Evolutionary conservation across 441 rosid species (phyloP).

Genomic region (Adansonia grandidieri): DNA sequence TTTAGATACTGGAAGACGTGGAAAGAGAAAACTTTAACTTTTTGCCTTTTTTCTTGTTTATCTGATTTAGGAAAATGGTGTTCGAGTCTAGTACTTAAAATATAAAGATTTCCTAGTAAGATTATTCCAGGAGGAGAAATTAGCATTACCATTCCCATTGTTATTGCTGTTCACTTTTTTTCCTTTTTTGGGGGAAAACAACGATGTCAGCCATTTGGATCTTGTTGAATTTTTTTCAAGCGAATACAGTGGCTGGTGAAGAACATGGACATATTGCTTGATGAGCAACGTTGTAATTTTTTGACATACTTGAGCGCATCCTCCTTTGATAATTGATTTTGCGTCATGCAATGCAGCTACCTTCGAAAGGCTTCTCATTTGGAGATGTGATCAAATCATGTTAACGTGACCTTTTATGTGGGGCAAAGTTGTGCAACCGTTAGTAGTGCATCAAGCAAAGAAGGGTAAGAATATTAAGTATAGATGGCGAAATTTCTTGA

Average conservation of each 20-base stretch:
- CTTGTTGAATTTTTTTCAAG: not conserved
- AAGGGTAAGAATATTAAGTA: not conserved
- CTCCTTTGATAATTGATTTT: not conserved
- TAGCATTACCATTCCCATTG: not conserved
- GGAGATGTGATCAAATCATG: not conserved
- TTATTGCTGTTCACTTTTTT: not conserved
- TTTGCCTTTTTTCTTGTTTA: conserved; percentile 7
- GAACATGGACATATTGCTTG: not conserved
- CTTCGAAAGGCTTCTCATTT: not conserved
- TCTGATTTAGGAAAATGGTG: conserved; percentile 19
- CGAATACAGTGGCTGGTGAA: not conserved
- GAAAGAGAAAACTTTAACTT: conserved; percentile 62
- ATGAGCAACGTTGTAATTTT: not conserved
- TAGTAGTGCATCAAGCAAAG: not conserved
- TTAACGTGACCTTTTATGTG: not conserved
- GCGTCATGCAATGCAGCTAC: not conserved
- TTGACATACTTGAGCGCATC: not conserved
- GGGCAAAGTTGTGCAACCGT: not conserved
- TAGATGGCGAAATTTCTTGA: not conserved
- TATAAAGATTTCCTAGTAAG: conserved; percentile 1
- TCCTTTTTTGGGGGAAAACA: not conserved
- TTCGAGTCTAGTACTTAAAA: not conserved
- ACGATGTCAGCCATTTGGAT: not conserved
- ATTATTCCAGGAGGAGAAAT: conserved; percentile 3
- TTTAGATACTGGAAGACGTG: conserved; percentile 65